Evolutionary conservation across 2,329 filamentous ascomycete genomes (phyloP), one percentile per base, ranked within the genome.

Genomic region (Microcera coccophila): DNA sequence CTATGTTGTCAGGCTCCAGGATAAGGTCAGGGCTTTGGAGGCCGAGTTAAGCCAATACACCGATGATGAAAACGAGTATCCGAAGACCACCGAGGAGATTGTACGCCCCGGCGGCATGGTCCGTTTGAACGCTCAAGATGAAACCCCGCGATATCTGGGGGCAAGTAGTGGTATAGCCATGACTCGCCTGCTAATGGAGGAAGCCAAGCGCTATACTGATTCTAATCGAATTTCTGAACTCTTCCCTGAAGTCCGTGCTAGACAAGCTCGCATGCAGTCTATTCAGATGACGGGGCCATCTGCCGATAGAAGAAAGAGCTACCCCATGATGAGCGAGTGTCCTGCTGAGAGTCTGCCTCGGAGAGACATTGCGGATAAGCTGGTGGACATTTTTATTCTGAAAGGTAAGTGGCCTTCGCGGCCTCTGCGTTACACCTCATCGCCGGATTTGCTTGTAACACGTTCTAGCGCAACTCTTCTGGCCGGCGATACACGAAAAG

Each of bases 101-200:
- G 82, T 96, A 55, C 85, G 90, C 17, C 87, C 87, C 1, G 88
- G 88, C 17, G 90, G 90, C 19, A 79, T 91, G 53, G 88, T 97
- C 55, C 85, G 84, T 33, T 80, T 97, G 39, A 83, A 85, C 58
- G 87, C 91, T 57, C 83, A 84, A 42, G 89, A 95, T 62, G 91
- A 96, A 66, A 84, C 79, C 2, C 83, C 87, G 14, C 87, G 91
- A 49, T 97, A 93, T 62, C 73, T 98, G 3, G 93, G 93, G 0
- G 87, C 93, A 3, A 95, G 90, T 37, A 97, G 91, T 63, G 93
- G 91, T 46, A 95, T 96, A 58, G 88, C 90, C 60, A 95, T 97
- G 72, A 95, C 90, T 11, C 82, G 91, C 21, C 76, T 97, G 54
- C 84, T 98, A 10, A 96, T 98, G 86, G 90, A 96, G 63, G 82